Base-by-base conservation (phyloP, 1,139 yeast species). In the Magnusiomyces sp. region DNA sequence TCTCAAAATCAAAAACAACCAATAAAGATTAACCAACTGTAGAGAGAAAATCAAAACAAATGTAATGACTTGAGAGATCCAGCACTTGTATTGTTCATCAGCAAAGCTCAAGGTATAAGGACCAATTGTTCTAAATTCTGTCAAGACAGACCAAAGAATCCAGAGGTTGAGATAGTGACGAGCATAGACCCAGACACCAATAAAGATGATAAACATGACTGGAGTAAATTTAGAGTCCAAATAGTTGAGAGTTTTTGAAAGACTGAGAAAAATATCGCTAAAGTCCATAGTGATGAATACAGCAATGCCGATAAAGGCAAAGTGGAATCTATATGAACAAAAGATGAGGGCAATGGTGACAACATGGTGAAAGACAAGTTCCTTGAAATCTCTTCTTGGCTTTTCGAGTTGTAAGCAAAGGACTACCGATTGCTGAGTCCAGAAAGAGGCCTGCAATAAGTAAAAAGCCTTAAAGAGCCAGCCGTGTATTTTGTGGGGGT, bases 41-140 rank as follows among this genome's bases (percentile, higher is more conserved):
- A 92, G 75, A 1, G 94, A 90, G 51, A 77, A 72, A 53, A 92
- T 76, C 62, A 92, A 76, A 19, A 70, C 68, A 62, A 92, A 90
- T 1, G 92, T 90, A 64, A 92, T 89, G 54, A 86, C 84, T 70
- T 87, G 95, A 16, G 97, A 84, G 58, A 94, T 86, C 83, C 87
- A 88, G 70, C 97, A 92, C 69, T 94, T 92, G 73, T 90, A 92
- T 67, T 90, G 96, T 65, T 89, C 92, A 33, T 94, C 82, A n/a
- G 76, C 87, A 81, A 90, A 92, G 71, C 88, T 81, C 59, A 94
- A 74, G 51, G 76, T 76, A 70, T 75, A 89, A 54, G 82, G 81
- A 45, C 97, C 97, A 36, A 87, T 88, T 2, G 94, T 79, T 57
- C 74, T 76, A 69, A 86, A 92, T 65, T 89, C 95, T 27, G 97